phyloP scores from a whole-genome alignment of 306 rosid genomes.

The Carpinus viminea region DNA sequence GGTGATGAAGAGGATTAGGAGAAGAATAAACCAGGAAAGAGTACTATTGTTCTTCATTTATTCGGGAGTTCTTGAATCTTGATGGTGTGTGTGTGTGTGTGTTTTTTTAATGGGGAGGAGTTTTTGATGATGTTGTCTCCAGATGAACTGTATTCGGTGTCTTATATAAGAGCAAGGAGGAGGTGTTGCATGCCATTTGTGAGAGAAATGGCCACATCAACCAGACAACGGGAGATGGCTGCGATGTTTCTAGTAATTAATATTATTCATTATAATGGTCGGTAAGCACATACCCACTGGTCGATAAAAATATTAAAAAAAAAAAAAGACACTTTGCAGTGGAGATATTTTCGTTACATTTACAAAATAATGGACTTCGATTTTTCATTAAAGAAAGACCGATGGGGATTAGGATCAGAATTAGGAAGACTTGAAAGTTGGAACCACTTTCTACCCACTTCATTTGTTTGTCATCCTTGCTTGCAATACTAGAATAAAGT shows the following conservation, averaged over 20 bases:
- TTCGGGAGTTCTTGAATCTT: not conserved
- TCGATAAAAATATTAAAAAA: not conserved
- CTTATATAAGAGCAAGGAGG: not conserved
- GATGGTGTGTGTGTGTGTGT: no score
- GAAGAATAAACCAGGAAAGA: constrained; percentile 31
- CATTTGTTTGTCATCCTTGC: not conserved
- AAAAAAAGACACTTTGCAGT: not conserved
- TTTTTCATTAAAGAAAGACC: not conserved
- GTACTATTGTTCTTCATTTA: constrained; percentile 34
- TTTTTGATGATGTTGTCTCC: not conserved
- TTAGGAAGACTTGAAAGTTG: not conserved
- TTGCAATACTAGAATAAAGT: not conserved
- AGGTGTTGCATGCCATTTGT: not conserved
- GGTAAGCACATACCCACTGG: not conserved
- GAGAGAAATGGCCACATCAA: not conserved
- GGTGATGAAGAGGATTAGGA: constrained; percentile 30
- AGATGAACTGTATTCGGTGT: not conserved
- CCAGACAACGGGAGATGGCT: not conserved
- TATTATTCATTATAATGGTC: not conserved
- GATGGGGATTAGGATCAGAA: not conserved
- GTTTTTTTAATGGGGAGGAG: no score
- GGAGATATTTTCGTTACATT: not conserved
- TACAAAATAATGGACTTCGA: not conserved
- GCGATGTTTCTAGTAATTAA: not conserved
- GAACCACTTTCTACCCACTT: not conserved